Conservation (phyloP, 1,284 basidiomycete genomes). For the Cryptococcus wingfieldii region DNA sequence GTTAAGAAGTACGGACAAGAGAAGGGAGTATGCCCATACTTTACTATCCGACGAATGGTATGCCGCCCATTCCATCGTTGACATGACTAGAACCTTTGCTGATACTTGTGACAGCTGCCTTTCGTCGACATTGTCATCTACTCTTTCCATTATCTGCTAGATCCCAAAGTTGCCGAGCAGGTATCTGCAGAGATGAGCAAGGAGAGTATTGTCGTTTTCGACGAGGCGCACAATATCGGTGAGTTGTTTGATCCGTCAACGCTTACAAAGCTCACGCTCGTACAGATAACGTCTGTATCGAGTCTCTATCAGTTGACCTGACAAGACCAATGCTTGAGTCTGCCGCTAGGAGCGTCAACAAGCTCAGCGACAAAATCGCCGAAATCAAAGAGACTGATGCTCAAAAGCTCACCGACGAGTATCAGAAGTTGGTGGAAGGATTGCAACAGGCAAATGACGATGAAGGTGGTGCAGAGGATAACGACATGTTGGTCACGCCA, state of each 20-base stretch:
- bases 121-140: slow-evolving; percentile 97
- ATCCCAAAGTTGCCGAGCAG: slow-evolving; percentile 98
- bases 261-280: not conserved
- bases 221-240: slow-evolving; percentile 99
- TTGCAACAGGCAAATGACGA: slow-evolving; percentile 67
- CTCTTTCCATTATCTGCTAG: slow-evolving; percentile 97
- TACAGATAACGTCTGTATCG: slow-evolving; percentile 94
- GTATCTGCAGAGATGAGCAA: slow-evolving; percentile 97
- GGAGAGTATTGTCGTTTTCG: slow-evolving; percentile 97
- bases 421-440: slow-evolving; percentile 92
- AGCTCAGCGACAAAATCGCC: slow-evolving; percentile 86
- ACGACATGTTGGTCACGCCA: slow-evolving; percentile 88
- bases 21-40: slow-evolving; percentile 89
- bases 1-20: slow-evolving; percentile 84
- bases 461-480: slow-evolving; percentile 56
- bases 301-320: slow-evolving; percentile 94
- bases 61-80: slow-evolving; percentile 21
- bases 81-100: not conserved
- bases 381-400: slow-evolving; percentile 95
- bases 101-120: slow-evolving; percentile 63
- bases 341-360: slow-evolving; percentile 81
- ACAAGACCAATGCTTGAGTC: slow-evolving; percentile 99
- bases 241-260: slow-evolving; percentile 19
- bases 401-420: slow-evolving; percentile 92
- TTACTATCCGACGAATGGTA: slow-evolving; percentile 93